phyloP scores from a whole-genome alignment of 345 rosid species.

The Leavenworthia alabamica region DNA sequence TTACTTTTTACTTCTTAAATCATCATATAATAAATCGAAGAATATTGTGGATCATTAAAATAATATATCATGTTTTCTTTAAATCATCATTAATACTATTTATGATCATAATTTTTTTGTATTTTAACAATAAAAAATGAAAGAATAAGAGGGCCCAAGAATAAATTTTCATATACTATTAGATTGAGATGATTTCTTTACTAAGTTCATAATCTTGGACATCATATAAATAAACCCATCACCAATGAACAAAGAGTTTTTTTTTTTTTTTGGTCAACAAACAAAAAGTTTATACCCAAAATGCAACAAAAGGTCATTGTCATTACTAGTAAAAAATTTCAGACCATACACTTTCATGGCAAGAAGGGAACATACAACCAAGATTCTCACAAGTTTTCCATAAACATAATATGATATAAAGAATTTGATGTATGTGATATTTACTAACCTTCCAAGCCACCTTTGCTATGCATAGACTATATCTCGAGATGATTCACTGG shows the following conservation, averaged over 20 bases:
- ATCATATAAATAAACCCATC: not conserved
- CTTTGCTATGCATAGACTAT: constrained; percentile 25
- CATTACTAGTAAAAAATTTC: constrained; percentile 1
- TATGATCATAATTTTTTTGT: not conserved
- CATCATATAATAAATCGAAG: not conserved
- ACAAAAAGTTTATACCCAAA: not conserved
- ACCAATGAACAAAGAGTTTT: not conserved
- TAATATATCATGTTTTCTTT: not conserved
- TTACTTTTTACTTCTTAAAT: not conserved
- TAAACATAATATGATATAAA: not conserved
- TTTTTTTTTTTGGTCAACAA: no score
- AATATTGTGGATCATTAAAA: not conserved
- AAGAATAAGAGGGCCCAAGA: not conserved
- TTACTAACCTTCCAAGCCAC: constrained; percentile 56
- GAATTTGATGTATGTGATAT: constrained; percentile 6
- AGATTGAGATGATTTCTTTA: not conserved
- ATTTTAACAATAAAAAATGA: not conserved
- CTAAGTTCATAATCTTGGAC: not conserved
- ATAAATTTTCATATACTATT: not conserved
- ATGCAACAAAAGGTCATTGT: not conserved
- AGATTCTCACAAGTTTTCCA: constrained; percentile 5
- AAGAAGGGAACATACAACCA: not conserved
- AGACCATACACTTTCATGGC: not conserved
- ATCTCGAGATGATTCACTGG: constrained; percentile 46
- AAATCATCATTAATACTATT: not conserved